These are phyloP conservation scores for Flaveria trinervia DNA, from an alignment of 129 eudicot species.

Conservation along the genomic window DNA sequence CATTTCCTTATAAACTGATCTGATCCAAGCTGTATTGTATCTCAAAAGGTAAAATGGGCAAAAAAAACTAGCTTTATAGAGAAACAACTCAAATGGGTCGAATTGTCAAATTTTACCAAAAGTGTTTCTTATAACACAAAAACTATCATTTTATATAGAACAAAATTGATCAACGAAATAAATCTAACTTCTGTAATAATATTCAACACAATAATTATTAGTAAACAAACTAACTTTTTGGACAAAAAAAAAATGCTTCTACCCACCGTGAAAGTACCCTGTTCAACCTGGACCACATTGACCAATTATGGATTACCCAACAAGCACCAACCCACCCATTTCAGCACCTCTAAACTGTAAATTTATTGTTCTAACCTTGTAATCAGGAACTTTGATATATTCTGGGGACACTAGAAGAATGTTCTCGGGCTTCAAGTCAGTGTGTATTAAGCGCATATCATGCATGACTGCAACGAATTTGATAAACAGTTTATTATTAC, in stretches of 20 bases:
- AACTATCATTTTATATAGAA: neutral
- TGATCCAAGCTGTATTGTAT: neutral
- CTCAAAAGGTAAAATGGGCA: neutral
- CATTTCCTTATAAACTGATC: neutral
- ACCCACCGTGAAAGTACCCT: neutral
- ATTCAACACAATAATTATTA: neutral
- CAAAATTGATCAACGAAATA: neutral
- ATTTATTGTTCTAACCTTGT: slow-evolving; percentile 49
- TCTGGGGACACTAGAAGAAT: slow-evolving; percentile 76
- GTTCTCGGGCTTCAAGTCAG: slow-evolving; percentile 91
- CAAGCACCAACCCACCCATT: neutral
- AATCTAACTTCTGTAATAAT: neutral
- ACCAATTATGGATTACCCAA: neutral
- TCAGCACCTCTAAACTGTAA: neutral
- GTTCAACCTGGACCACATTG: neutral
- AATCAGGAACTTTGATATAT: slow-evolving; percentile 65
- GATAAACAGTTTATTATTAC: neutral
- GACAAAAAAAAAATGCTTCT: neutral
- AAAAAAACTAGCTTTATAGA: neutral
- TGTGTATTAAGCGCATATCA: slow-evolving; percentile 75
- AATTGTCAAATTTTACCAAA: neutral
- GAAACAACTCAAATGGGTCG: neutral
- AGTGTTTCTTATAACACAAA: neutral
- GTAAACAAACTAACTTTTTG: neutral
- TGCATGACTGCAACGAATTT: slow-evolving; percentile 68